Evolutionary conservation across 805 yeast species (phyloP), one percentile per base, ranked within the genome.

Genomic region (Deakozyma indianensis): DNA sequence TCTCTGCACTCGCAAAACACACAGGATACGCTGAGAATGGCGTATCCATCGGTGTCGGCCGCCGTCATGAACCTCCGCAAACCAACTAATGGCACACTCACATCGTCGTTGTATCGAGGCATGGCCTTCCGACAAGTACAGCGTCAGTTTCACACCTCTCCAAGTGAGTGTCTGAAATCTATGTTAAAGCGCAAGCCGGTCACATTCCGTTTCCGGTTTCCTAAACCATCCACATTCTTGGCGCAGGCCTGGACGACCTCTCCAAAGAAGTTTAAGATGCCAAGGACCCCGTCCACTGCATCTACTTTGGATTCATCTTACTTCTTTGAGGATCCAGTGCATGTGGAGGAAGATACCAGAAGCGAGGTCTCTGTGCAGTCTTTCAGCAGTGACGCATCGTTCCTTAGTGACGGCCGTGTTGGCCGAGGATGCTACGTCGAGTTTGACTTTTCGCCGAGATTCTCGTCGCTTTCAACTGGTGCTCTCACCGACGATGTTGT

Each of bases 391-490:
- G 38, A 32, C 38, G 18, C 18, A 14, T 32, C 38, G 38, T 32
- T 32, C 18, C 38, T 32, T 20, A 32, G 38, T n/a, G 38, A 32
- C 18, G 38, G 38, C 18, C 38, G 38, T n/a, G 18, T 32, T n/a
- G 38, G 38, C 38, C 38, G 18, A 9, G 38, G 38, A 7, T 32
- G 38, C 38, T 32, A 32, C 18, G 38, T 32, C 18, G 38, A 32
- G 38, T 32, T 32, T 32, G 38, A 32, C 18, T 32, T 32, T 32
- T 9, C 38, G 11, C 38, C 38, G 18, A 32, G 5, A 4, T 32
- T 32, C 38, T 4, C 9, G 11, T 7, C 18, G 18, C 11, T 9
- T n/a, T 5, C 5, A 7, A 7, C 11, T n/a, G 38, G 38, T 4
- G 38, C 18, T 9, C 38, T 32, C 38, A 32, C 38, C 18, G 18